These are phyloP conservation scores for Meredithiella fracta DNA, from an alignment of 2,329 filamentous ascomycete genomes.

Conservation along the genomic window DNA sequence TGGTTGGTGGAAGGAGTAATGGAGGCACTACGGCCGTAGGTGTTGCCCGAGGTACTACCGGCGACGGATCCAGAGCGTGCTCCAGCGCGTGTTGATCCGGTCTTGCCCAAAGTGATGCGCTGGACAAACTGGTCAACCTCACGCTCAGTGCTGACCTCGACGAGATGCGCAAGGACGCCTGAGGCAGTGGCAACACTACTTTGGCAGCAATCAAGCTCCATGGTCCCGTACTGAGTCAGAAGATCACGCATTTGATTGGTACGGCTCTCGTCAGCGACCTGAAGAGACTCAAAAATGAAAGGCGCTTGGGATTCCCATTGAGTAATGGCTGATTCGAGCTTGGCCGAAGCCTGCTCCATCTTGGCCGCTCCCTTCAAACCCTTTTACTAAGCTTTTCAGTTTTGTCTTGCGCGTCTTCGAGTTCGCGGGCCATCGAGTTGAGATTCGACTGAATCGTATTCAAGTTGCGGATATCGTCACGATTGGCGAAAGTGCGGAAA, in stretches of 20 bases:
- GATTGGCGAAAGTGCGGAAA: slow-evolving; percentile 56
- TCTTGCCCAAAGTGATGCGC: slow-evolving; percentile 27
- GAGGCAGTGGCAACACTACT: slow-evolving; percentile 58
- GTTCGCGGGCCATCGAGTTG: slow-evolving; percentile 60
- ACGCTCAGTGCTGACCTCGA: slow-evolving; percentile 72
- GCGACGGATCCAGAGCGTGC: slow-evolving; percentile 15
- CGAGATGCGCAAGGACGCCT: slow-evolving; percentile 60
- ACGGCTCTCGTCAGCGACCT: slow-evolving; percentile 76
- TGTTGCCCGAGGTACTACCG: neutral
- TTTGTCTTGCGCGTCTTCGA: slow-evolving; percentile 71
- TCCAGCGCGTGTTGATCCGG: slow-evolving; percentile 14
- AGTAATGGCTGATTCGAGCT: slow-evolving; percentile 59
- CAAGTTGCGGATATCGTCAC: slow-evolving; percentile 68
- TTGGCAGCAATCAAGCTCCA: slow-evolving; percentile 77
- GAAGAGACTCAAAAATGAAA: slow-evolving; percentile 84
- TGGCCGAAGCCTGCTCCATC: slow-evolving; percentile 54
- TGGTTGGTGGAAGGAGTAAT: neutral
- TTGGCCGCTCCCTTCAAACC: slow-evolving; percentile 63
- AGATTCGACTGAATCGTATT: slow-evolving; percentile 69
- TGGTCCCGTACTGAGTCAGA: slow-evolving; percentile 82
- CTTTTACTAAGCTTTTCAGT: slow-evolving; percentile 72
- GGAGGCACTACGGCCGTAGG: slow-evolving; percentile 1
- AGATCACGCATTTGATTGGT: slow-evolving; percentile 80
- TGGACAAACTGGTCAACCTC: slow-evolving; percentile 63
- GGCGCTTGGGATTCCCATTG: slow-evolving; percentile 93